phyloP scores from a whole-genome alignment of 768 basidiomycete species.

The Amanita muscaria region DNA sequence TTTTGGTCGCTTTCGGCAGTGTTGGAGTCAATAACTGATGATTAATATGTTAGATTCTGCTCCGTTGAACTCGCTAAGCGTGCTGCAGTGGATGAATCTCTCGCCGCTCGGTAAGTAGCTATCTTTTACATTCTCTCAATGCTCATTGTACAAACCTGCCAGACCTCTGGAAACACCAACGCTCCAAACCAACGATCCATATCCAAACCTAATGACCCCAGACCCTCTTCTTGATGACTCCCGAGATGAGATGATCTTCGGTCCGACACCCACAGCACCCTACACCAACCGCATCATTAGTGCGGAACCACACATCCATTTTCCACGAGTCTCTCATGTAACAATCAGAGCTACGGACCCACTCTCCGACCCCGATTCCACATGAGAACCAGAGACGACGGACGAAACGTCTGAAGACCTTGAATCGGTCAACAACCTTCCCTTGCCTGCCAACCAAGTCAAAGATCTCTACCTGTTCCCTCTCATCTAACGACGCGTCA shows the following conservation, averaged over 20 bases:
- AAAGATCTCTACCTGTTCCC: conserved; percentile 30
- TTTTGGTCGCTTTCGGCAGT: not conserved
- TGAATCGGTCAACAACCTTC: conserved; percentile 19
- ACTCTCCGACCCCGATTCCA: conserved; percentile 19
- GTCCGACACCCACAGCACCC: conserved; percentile 41
- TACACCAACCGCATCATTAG: conserved; percentile 53
- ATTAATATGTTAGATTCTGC: not conserved
- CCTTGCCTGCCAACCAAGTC: conserved; percentile 14
- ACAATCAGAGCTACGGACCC: conserved; percentile 18
- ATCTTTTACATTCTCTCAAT: too few relatives aligned
- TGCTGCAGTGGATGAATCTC: conserved; percentile 1
- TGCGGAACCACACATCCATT: conserved; percentile 71
- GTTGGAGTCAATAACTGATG: not conserved
- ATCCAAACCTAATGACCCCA: conserved; percentile 55
- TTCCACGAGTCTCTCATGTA: conserved; percentile 35
- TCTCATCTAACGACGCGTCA: conserved; percentile 50
- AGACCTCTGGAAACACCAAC: conserved; percentile 3
- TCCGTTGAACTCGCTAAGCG: conserved; percentile 2
- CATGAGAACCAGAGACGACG: conserved; percentile 15
- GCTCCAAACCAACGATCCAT: conserved; percentile 13
- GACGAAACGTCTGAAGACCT: conserved; percentile 25
- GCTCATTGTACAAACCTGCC: not conserved
- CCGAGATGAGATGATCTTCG: conserved; percentile 43
- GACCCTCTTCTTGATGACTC: conserved; percentile 59
- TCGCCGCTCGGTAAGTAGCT: conserved; percentile 6